phyloP scores from a whole-genome alignment of 1,139 yeast species.

The Saccharomyces uvarum region DNA sequence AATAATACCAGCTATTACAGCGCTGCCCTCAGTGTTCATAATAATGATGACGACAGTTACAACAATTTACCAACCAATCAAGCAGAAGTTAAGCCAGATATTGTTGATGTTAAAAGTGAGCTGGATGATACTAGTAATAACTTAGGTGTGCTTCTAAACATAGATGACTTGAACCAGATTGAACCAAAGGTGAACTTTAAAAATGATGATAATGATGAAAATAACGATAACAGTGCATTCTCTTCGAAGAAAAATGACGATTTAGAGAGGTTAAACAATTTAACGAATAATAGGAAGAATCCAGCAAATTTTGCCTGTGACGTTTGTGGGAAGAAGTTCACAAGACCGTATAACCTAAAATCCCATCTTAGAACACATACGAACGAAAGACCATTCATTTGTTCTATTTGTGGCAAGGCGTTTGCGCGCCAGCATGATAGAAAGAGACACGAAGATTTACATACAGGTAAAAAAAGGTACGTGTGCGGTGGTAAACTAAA shows the following conservation, averaged over 20 bases:
- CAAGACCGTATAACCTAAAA: slow-evolving; percentile 85
- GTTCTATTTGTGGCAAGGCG: slow-evolving; percentile 83
- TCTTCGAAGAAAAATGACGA: neutral
- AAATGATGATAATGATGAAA: neutral
- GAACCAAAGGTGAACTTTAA: neutral
- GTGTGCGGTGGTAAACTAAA: slow-evolving; percentile 71
- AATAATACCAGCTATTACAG: neutral
- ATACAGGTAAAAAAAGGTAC: slow-evolving; percentile 81
- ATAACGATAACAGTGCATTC: neutral
- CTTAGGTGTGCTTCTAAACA: neutral
- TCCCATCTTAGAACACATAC: slow-evolving; percentile 92
- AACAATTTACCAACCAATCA: neutral
- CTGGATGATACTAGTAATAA: neutral
- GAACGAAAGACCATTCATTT: slow-evolving; percentile 83
- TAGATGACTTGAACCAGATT: neutral
- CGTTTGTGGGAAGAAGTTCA: slow-evolving; percentile 76
- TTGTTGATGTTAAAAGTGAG: neutral
- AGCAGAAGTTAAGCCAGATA: neutral
- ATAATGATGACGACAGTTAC: neutral
- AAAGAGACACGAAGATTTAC: slow-evolving; percentile 88
- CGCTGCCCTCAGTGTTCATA: neutral
- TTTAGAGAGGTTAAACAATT: neutral
- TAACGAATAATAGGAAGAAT: slow-evolving; percentile 38
- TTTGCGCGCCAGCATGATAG: slow-evolving; percentile 95
- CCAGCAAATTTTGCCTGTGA: slow-evolving; percentile 79